Conservation (phyloP, 2,329 filamentous ascomycete genomes). For the Cladosporium sp. region DNA sequence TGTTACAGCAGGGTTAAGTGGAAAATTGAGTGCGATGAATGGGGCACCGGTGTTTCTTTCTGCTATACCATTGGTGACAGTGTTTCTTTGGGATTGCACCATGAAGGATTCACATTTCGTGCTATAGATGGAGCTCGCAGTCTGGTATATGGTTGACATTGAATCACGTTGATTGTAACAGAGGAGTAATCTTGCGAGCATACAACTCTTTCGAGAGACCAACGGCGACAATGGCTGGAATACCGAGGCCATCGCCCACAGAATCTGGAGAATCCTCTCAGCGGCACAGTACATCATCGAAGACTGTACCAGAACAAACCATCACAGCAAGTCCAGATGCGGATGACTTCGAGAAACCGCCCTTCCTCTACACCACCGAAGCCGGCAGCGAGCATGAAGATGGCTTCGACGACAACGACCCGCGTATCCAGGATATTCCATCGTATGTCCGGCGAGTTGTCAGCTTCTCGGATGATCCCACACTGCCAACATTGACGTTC, state of each 20-base stretch:
- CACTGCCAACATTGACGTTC: slow-evolving; percentile 60
- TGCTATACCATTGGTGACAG: slow-evolving; percentile 1
- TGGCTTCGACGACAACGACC: slow-evolving; percentile 33
- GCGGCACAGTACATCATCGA: not conserved
- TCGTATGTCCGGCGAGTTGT: slow-evolving; percentile 59
- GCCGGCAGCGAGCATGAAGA: slow-evolving; percentile 12
- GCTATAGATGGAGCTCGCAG: not conserved
- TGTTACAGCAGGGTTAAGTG: not conserved
- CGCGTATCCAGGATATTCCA: slow-evolving; percentile 52
- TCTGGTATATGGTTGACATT: not conserved
- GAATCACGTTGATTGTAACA: not conserved
- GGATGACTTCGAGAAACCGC: slow-evolving; percentile 7
- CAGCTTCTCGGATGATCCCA: slow-evolving; percentile 59
- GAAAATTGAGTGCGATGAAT: not conserved
- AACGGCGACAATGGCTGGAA: not conserved
- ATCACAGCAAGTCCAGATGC: not conserved
- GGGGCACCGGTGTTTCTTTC: not conserved
- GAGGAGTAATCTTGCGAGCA: not conserved
- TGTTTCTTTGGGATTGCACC: not conserved
- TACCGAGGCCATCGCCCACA: not conserved
- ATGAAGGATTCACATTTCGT: not conserved
- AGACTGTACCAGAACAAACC: not conserved
- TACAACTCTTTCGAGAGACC: no score
- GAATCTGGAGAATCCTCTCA: not conserved
- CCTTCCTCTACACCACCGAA: slow-evolving; percentile 14